Conservation (phyloP, 78 protist genomes). For the Dictyostelium intermedium region DNA sequence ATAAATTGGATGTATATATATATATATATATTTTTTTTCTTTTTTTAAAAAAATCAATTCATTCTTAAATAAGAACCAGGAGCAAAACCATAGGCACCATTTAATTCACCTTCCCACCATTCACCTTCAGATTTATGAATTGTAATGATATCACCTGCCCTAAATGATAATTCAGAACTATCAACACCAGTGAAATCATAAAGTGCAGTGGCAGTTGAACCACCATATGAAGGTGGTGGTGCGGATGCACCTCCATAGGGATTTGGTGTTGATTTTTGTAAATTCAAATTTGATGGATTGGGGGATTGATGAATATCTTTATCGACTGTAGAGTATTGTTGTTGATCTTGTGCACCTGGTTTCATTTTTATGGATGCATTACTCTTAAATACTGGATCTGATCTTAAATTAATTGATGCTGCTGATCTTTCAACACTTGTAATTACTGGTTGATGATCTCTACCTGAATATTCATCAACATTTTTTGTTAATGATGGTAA, state of each 20-base stretch:
- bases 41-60: too few species aligned
- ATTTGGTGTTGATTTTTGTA: conserved; percentile 11
- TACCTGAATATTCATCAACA: conserved; percentile 48
- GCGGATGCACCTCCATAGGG: conserved; percentile 18
- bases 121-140: conserved; percentile 61
- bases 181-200: conserved; percentile 79
- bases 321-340: not conserved
- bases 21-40: too few species aligned
- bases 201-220: conserved; percentile 27
- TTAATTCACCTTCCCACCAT: conserved; percentile 80
- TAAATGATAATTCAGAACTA: conserved; percentile 73
- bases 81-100: conserved; percentile 52
- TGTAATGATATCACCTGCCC: conserved; percentile 73
- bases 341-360: conserved; percentile 2
- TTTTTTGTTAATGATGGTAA: conserved; percentile 25
- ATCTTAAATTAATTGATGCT: conserved; percentile 60
- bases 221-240: not conserved
- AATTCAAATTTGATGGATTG: not conserved
- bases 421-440: conserved; percentile 47
- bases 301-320: conserved; percentile 41
- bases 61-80: conserved; percentile 51
- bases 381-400: conserved; percentile 51
- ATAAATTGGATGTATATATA: not conserved
- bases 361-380: conserved; percentile 31
- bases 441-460: conserved; percentile 51